Conservation (phyloP, 2,329 filamentous ascomycete genomes). For the Cryphonectria carpinicola region DNA sequence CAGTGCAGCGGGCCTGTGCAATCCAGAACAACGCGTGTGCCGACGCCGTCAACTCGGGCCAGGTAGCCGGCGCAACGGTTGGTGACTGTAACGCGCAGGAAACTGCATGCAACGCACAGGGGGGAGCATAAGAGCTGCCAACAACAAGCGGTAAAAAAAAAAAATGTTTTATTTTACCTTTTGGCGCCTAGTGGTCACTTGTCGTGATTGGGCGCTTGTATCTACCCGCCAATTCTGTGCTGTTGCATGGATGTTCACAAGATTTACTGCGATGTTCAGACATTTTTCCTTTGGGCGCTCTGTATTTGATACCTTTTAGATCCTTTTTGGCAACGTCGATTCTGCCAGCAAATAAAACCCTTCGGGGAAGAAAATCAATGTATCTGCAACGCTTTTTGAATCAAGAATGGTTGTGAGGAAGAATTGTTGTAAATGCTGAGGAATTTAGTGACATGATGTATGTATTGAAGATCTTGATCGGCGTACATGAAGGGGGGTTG, state of each 20-base stretch:
- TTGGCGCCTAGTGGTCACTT: not conserved
- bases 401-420: not conserved
- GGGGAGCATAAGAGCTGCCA: conserved; percentile 35
- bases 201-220: not conserved
- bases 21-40: conserved; percentile 66
- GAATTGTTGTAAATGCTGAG: not conserved
- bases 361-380: not conserved
- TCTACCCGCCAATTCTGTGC: conserved; percentile 7
- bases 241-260: conserved; percentile 15
- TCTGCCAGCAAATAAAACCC: not conserved
- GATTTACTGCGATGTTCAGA: conserved; percentile 11
- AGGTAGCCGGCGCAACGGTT: conserved; percentile 44
- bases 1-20: conserved; percentile 64
- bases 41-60: conserved; percentile 58
- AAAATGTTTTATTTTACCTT: not conserved
- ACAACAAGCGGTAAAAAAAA: no score
- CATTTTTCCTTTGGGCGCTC: not conserved
- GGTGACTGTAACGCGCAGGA: conserved; percentile 62
- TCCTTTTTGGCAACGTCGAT: not conserved
- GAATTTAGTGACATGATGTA: not conserved
- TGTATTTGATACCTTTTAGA: conserved; percentile 1
- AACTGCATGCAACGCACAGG: conserved; percentile 43
- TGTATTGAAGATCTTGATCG: conserved; percentile 22
- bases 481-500: not conserved
- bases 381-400: not conserved